These are phyloP conservation scores for Populus ilicifolia DNA, from an alignment of 345 rosid genomes.

Conservation along the genomic window DNA sequence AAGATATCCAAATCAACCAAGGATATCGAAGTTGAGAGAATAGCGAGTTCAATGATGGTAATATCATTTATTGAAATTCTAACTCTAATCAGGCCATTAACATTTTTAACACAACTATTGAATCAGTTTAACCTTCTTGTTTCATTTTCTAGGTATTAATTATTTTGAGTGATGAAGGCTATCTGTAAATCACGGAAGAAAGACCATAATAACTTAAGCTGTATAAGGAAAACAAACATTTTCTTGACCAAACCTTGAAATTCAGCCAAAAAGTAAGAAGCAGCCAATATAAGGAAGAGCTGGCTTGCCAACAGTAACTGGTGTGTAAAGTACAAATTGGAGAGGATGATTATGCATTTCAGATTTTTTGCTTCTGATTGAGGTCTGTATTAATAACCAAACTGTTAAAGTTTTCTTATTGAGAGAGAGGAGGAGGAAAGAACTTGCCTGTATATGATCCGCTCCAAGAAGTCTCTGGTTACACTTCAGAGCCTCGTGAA, in stretches of 20 bases:
- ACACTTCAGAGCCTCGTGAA: slow-evolving; percentile 36
- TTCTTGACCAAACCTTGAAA: neutral
- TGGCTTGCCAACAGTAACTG: neutral
- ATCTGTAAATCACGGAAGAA: neutral
- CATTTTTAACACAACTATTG: neutral
- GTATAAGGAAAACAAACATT: neutral
- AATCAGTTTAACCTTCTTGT: neutral
- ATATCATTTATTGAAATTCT: neutral
- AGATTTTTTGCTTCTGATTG: neutral
- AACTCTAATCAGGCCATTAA: neutral
- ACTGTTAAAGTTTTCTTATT: neutral
- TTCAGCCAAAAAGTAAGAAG: neutral
- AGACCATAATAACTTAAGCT: neutral
- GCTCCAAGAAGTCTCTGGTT: slow-evolving; percentile 35
- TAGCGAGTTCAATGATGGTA: neutral
- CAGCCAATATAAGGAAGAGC: neutral
- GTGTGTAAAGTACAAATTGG: neutral
- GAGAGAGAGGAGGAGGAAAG: neutral
- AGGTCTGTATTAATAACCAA: neutral
- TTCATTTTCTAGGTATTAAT: neutral
- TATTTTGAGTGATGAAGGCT: neutral
- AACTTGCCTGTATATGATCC: slow-evolving; percentile 33
- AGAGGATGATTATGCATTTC: neutral
- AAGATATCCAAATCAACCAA: neutral
- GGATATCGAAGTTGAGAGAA: neutral